Evolutionary conservation across 805 yeast genomes (phyloP), one percentile per base, ranked within the genome.

Genomic region (Ogataea pini): DNA sequence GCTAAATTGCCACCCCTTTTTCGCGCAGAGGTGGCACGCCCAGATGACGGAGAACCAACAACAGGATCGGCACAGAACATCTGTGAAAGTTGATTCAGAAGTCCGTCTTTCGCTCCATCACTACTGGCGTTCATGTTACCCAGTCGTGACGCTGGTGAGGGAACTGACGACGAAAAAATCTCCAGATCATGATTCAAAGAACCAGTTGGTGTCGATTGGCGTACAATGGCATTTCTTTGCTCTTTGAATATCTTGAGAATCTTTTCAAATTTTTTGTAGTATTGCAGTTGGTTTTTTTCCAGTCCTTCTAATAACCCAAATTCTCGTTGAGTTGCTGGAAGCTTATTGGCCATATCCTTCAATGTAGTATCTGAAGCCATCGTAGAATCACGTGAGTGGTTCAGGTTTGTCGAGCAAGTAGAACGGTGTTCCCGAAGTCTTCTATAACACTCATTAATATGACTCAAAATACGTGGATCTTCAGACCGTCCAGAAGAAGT

Each of bases 321-420:
- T 34, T 73, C 84, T 14, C 58, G 61, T 38, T 73, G 73, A 13
- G 72, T 75, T 2, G 72, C 70, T 1, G 90, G 89, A 27, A 84
- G 67, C 42, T 66, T 70, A 16, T 62, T 53, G 0, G 87, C 80
- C 81, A 84, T 76, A 37, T 79, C 82, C 50, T 73, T 72, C 48
- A 83, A 60, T 0, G 80, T 63, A 1, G 62, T 65, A 47, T 70
- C 71, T 0, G 72, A 59, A 8, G 72, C 69, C 43, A 73, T 65
- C 1, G 70, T 55, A 0, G 68, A 62, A 17, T 72, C 69, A 14
- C 55, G 52, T 39, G 62, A 54, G 28, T 68, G 70, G 16, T 70
- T 71, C 31, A 75, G 50, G 29, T 69, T 71, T 1, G 70, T 69
- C 66, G 76, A 72, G n/a, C 71, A 62, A 28, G 70, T 66, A 28